Percentiles rank a stretch among this genome's conserved stretches.
phyloP scores from a whole-genome alignment of 208 protist genomes.

The Trypanosoma theileri region DNA sequence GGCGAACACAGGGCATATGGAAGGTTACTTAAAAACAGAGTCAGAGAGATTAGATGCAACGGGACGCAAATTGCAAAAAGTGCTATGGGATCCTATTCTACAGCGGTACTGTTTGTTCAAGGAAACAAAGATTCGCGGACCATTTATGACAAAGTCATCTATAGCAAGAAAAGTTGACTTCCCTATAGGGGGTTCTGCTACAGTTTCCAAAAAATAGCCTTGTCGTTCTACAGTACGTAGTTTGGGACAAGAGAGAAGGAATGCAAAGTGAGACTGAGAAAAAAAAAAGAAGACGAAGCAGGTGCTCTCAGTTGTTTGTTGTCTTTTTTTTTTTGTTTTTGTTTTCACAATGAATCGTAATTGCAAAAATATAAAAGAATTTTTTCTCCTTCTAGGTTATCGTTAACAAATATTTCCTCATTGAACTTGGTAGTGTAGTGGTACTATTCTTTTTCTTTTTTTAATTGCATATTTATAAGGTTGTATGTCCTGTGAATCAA shows the following conservation, averaged over 20 bases:
- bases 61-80: conserved; percentile 75
- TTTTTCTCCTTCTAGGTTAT: conserved; percentile 6
- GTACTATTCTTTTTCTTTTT: too few relatives aligned
- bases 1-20: conserved; percentile 82
- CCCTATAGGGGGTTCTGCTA: conserved; percentile 33
- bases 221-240: too few relatives aligned
- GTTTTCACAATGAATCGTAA: not conserved
- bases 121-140: conserved; percentile 77
- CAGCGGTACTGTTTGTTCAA: conserved; percentile 78
- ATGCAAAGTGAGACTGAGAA: not conserved
- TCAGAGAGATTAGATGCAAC: conserved; percentile 73
- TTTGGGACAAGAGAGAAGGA: not conserved
- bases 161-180: conserved; percentile 71
- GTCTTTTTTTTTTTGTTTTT: not conserved
- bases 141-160: conserved; percentile 76
- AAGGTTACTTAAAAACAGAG: conserved; percentile 84
- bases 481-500: not conserved
- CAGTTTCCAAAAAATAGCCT: conserved; percentile 15
- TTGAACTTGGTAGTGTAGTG: not conserved
- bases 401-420: not conserved
- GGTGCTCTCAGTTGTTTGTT: not conserved
- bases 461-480: too few relatives aligned
- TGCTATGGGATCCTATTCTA: conserved; percentile 77
- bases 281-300: conserved; percentile 3
- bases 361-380: not conserved